Percentiles rank a stretch among this genome's conserved stretches.
Conservation (phyloP, 176 grass and related monocot species). For the Luzula sylvatica region DNA sequence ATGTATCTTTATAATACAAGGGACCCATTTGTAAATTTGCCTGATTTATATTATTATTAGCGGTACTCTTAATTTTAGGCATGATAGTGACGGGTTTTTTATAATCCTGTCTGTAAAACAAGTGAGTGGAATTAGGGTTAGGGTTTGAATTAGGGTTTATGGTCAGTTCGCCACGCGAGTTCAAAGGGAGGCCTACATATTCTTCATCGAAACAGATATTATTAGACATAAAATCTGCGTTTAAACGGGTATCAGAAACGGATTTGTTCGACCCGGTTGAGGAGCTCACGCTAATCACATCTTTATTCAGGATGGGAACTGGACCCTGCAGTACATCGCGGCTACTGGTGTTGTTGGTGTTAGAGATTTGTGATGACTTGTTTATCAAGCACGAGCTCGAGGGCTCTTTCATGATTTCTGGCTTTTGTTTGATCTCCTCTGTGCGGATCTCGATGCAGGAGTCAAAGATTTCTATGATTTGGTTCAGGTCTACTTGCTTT, state of each 20-base stretch:
- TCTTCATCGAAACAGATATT: conserved; percentile 27
- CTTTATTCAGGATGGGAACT: conserved; percentile 35
- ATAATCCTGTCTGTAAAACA: conserved; percentile 24
- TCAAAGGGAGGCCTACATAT: conserved; percentile 67
- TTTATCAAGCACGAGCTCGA: conserved; percentile 17
- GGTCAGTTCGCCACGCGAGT: conserved; percentile 71
- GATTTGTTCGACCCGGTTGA: conserved; percentile 54
- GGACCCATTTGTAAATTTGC: conserved; percentile 29
- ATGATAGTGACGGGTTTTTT: conserved; percentile 10
- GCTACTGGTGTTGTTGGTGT: background rate
- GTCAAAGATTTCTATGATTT: conserved; percentile 6
- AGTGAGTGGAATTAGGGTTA: conserved; percentile 20
- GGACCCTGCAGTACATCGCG: too few relatives aligned
- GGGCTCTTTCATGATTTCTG: conserved; percentile 1
- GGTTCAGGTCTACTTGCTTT: conserved; percentile 16
- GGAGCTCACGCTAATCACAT: conserved; percentile 36
- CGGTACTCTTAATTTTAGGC: conserved; percentile 10
- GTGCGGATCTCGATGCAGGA: conserved; percentile 6
- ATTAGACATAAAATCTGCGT: conserved; percentile 32
- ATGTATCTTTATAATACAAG: conserved; percentile 32
- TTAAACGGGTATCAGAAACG: conserved; percentile 24
- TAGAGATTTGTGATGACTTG: conserved; percentile 2
- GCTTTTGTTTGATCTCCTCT: background rate
- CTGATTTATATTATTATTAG: background rate
- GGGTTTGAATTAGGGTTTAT: conserved; percentile 44